Percentiles rank a stretch among this genome's conserved stretches.
Conservation (phyloP, 768 basidiomycete genomes). For the Podaxis sp. region DNA sequence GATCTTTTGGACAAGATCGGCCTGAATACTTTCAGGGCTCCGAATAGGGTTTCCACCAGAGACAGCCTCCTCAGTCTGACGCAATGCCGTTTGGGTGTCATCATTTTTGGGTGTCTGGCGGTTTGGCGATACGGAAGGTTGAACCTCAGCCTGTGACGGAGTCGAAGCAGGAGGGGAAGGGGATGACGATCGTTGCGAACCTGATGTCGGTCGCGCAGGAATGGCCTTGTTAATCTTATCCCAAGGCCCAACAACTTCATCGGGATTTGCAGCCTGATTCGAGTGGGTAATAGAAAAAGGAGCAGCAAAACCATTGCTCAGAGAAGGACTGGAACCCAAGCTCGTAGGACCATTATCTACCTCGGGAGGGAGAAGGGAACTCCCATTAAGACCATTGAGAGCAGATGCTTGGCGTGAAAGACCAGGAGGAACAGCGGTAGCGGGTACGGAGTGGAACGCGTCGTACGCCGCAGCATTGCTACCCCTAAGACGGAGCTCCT, state of each 20-base stretch:
- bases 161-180: conserved; percentile 19
- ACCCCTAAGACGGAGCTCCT: conserved; percentile 46
- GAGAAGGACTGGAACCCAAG: conserved; percentile 23
- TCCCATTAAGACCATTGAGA: conserved; percentile 21
- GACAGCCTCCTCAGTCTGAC: conserved; percentile 26
- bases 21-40: conserved; percentile 23
- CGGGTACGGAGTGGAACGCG: conserved; percentile 69
- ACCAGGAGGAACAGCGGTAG: conserved; percentile 19
- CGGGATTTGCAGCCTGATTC: conserved; percentile 16
- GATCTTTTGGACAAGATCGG: conserved; percentile 38
- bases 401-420: conserved; percentile 40
- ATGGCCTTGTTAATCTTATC: conserved; percentile 30
- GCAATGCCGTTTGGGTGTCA: conserved; percentile 13
- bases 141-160: conserved; percentile 6
- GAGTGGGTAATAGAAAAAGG: conserved; percentile 15
- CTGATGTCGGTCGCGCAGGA: conserved; percentile 14
- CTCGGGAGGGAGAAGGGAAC: conserved; percentile 18
- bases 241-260: conserved; percentile 46
- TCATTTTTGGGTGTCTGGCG: conserved; percentile 11
- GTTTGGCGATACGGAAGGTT: conserved; percentile 15
- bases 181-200: conserved; percentile 38
- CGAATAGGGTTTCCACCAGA: conserved; percentile 20
- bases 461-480: conserved; percentile 60
- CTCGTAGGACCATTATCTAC: conserved; percentile 18
- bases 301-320: conserved; percentile 19